Conservation (phyloP, 148 eudicot genomes). For the Chenopodium berlandieri region DNA sequence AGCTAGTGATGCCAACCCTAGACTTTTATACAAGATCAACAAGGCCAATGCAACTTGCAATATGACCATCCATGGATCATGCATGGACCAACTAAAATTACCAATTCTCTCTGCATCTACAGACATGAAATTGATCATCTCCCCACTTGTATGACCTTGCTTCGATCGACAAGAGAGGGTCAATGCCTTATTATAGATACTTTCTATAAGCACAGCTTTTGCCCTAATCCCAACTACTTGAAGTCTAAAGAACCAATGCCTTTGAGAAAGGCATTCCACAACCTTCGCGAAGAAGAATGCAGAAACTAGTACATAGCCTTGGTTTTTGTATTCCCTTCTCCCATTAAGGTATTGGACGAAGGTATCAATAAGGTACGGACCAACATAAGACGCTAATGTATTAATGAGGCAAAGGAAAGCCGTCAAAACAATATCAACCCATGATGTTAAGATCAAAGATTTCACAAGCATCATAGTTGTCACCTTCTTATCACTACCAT, state of each 20-base stretch:
- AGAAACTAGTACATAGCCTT: conserved; percentile 36
- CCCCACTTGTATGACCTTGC: conserved; percentile 49
- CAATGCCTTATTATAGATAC: conserved; percentile 40
- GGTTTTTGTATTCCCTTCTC: conserved; percentile 19
- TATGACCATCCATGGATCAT: conserved; percentile 44
- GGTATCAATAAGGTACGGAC: conserved; percentile 46
- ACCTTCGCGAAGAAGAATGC: conserved; percentile 39
- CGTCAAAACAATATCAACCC: conserved; percentile 49
- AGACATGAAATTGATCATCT: conserved; percentile 46
- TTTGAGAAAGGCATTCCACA: conserved; percentile 38
- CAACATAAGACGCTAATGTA: conserved; percentile 45
- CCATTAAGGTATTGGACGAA: conserved; percentile 50
- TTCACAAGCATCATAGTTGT: conserved; percentile 50
- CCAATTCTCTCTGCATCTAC: conserved; percentile 48
- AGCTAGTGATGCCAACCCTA: conserved; percentile 47
- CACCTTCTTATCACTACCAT: conserved; percentile 32
- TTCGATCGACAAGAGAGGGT: conserved; percentile 38
- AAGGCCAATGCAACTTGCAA: conserved; percentile 39
- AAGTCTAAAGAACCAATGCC: conserved; percentile 45
- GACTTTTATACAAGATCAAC: conserved; percentile 40
- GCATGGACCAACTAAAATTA: conserved; percentile 43
- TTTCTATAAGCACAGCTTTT: conserved; percentile 37
- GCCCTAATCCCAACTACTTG: conserved; percentile 37
- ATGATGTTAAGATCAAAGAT: conserved; percentile 38
- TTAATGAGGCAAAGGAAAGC: conserved; percentile 39